Conservation (phyloP, 495 filamentous ascomycete species). For the Trichoderma asperelloides region DNA sequence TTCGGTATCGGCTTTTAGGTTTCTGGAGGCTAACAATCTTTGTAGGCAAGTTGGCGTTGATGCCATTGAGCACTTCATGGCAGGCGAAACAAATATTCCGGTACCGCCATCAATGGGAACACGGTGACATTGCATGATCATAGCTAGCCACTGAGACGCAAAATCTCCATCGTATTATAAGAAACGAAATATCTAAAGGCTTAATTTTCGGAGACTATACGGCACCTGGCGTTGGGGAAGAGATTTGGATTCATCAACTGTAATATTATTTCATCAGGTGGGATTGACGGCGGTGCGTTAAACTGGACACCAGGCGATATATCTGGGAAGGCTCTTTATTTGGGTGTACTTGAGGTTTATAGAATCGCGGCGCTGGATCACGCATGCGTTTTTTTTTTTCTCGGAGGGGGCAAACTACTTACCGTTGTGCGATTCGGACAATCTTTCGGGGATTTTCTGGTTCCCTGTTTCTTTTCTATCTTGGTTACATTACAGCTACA, state of each 20-base stretch:
- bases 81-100: not conserved
- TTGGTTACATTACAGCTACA: not conserved
- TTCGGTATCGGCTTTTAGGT: not conserved
- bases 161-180: too few relatives aligned
- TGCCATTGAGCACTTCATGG: constrained; percentile 6
- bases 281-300: not conserved
- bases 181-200: too few relatives aligned
- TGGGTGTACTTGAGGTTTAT: not conserved
- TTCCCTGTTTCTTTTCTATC: not conserved
- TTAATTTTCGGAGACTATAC: too few relatives aligned
- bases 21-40: not conserved
- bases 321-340: not conserved
- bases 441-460: not conserved
- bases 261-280: not conserved
- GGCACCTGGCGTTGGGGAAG: not conserved
- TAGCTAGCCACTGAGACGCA: too few relatives aligned
- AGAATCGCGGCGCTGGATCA: not conserved
- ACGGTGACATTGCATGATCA: too few relatives aligned
- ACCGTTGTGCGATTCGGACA: not conserved
- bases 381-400: not conserved
- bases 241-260: not conserved
- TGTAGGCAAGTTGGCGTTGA: constrained; percentile 8
- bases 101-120: not conserved
- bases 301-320: not conserved
- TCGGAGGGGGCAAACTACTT: not conserved